Evolutionary conservation across 805 yeast species (phyloP).

Genomic region (Pichia kluyveri): DNA sequence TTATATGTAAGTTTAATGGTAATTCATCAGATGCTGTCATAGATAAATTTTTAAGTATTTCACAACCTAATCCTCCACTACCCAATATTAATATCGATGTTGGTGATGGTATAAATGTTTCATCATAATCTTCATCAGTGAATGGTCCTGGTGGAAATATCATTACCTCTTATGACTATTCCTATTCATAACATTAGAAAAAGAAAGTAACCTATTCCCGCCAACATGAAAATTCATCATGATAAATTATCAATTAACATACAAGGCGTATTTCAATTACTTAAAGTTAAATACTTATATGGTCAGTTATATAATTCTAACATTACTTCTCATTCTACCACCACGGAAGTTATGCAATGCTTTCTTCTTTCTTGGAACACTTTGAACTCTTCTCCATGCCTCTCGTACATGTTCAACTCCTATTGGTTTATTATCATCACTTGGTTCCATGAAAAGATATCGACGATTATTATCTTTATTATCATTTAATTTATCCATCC

Average conservation of each 20-base stretch:
- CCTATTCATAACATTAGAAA: too few species aligned
- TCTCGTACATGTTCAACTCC: constrained; percentile 75
- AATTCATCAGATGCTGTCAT: constrained; percentile 44
- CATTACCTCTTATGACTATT: background rate
- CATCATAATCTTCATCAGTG: constrained; percentile 23
- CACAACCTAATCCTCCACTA: constrained; percentile 83
- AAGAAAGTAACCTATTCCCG: too few species aligned
- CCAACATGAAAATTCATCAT: too few species aligned
- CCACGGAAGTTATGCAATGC: constrained; percentile 69
- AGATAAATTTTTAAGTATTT: constrained; percentile 63
- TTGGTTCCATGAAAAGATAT: constrained; percentile 79
- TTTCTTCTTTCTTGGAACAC: constrained; percentile 43
- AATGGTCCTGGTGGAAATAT: constrained; percentile 21
- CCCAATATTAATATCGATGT: constrained; percentile 46
- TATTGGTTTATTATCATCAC: constrained; percentile 70
- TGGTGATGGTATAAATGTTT: constrained; percentile 7
- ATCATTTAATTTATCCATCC: constrained; percentile 33
- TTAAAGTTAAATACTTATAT: too few species aligned
- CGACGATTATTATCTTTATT: constrained; percentile 31
- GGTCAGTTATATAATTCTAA: constrained; percentile 33
- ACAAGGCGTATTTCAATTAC: too few species aligned
- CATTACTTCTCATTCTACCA: constrained; percentile 45
- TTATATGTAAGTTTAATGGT: constrained; percentile 44
- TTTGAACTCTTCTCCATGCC: constrained; percentile 79
- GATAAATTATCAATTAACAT: too few species aligned